Base-by-base conservation (phyloP, 1,284 basidiomycete genomes). In the Heterobasidion occidentale region DNA sequence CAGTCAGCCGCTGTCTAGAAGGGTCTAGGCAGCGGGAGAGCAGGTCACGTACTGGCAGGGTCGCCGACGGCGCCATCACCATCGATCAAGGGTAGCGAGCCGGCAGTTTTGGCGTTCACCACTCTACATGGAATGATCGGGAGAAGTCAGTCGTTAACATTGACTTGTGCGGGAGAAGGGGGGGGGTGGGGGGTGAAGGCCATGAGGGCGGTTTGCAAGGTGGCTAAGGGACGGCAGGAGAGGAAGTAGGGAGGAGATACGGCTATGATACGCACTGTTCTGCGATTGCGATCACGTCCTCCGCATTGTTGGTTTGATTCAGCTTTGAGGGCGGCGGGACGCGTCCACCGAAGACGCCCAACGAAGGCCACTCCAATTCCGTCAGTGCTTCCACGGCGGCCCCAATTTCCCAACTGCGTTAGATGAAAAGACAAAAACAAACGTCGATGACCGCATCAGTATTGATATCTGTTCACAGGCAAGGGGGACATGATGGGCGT, bases 361-460 rank as follows among this genome's bases (percentile, higher is more conserved):
- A 65, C 3, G 69, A 61, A 2, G 80, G 78, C 69, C 79, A 80
- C 33, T 77, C 76, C 49, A 79, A 71, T 68, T 91, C 87, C 35
- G 81, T 73, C 46, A 88, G 67, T 8, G 88, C 83, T 66, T 89
- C 74, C 9, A 81, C 70, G 51, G 79, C 76, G 12, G 84, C 83
- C 6, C 88, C 88, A 53, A 85, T 71, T 64, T 90, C 88, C 88
- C 88, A 90, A 61, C 83, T 86, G 62, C 27, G 14, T 46, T 27
- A 27, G 5, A 27, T 27, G 27, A 27, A 33, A n/a, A 7, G 36
- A 17, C 9, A 12, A 33, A 15, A 36, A 35, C 8, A 9, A 36
- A 14, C 27, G 11, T 56, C 15, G 54, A 9, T 35, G n/a, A 54
- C 7, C 52, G 48, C 34, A 38, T 5, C 15, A 11, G 4, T 8